Base-by-base conservation (phyloP, 495 filamentous ascomycete genomes). In the Neurospora sp. region DNA sequence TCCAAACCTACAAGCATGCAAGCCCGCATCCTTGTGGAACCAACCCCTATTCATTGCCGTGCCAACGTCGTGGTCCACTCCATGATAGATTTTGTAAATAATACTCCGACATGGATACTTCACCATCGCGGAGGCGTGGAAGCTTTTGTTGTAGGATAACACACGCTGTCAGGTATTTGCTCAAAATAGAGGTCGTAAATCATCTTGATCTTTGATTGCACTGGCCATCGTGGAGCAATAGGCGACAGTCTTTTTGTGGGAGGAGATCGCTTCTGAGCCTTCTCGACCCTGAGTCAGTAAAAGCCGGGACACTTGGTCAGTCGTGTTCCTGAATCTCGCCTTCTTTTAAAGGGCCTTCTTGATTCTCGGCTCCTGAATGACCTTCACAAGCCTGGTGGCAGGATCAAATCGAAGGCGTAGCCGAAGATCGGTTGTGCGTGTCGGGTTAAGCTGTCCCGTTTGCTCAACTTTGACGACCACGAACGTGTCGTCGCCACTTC, bases 401-500 rank as follows among this genome's bases (percentile, higher is more conserved):
- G n/a, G 44, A 0, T 54, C 3, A 12, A 27, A 23, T 0, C 1
- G 20, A 12, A 54, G 46, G n/a, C 46, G 46, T 1, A 54, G 46
- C 12, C 20, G 46, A 23, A 49, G n/a, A 1, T 49, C 4, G 44
- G 44, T 49, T 20, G 8, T 23, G n/a, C 0, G n/a, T 49, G 44
- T 11, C n/a, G 0, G 3, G 0, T 23, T 49, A 9, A 0, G 1
- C 0, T 1, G 44, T 4, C 44, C 44, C 3, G 44, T 20, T 3
- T 49, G 44, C 1, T 23, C 0, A 4, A 49, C 2, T 3, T 20
- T 49, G 18, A 11, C 44, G 0, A 49, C n/a, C 44, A 49, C 3
- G n/a, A 49, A 49, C 3, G 6, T 49, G 44, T 49, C 3, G 1
- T 49, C 7, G 1, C 44, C 44, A 20, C 8, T 49, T 7, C 44